phyloP scores from a whole-genome alignment of 306 rosid genomes.

The Ceratonia siliqua region DNA sequence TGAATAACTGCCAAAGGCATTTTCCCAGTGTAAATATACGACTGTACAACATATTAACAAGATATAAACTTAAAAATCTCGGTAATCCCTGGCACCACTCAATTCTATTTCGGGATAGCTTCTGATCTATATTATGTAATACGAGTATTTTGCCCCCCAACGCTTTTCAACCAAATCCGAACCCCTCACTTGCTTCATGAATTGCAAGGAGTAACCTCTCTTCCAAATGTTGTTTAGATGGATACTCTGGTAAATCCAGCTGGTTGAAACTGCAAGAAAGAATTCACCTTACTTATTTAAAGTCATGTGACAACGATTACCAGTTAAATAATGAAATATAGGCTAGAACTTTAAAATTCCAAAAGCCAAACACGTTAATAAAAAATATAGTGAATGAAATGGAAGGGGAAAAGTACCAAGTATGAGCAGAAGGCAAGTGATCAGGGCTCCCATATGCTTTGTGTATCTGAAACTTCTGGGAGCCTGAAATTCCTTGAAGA shows the following conservation, averaged over 20 bases:
- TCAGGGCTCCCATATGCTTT: slow-evolving; percentile 95
- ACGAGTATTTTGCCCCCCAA: slow-evolving; percentile 30
- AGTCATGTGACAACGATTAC: not conserved
- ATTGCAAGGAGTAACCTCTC: slow-evolving; percentile 89
- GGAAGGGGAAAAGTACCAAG: slow-evolving; percentile 59
- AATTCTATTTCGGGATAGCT: slow-evolving; percentile 46
- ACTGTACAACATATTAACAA: slow-evolving; percentile 83
- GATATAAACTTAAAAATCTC: slow-evolving; percentile 46
- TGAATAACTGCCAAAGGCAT: slow-evolving; percentile 77
- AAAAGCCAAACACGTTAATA: not conserved
- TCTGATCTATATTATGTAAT: slow-evolving; percentile 55
- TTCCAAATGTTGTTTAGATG: slow-evolving; percentile 85
- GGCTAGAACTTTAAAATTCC: not conserved
- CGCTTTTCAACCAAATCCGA: slow-evolving; percentile 77
- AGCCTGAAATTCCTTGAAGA: slow-evolving; percentile 98
- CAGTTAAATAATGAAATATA: not conserved
- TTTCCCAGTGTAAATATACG: slow-evolving; percentile 58
- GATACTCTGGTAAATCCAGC: slow-evolving; percentile 94
- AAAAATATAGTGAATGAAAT: not conserved
- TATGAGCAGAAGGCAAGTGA: slow-evolving; percentile 99
- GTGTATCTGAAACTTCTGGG: slow-evolving; percentile 98
- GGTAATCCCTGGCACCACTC: slow-evolving; percentile 56
- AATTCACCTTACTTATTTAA: not conserved
- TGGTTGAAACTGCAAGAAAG: slow-evolving; percentile 87
- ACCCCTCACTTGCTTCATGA: slow-evolving; percentile 95